Percentiles rank a stretch among this genome's conserved stretches.
phyloP scores from a whole-genome alignment of 768 basidiomycete species.

The Trametopsis cervina region DNA sequence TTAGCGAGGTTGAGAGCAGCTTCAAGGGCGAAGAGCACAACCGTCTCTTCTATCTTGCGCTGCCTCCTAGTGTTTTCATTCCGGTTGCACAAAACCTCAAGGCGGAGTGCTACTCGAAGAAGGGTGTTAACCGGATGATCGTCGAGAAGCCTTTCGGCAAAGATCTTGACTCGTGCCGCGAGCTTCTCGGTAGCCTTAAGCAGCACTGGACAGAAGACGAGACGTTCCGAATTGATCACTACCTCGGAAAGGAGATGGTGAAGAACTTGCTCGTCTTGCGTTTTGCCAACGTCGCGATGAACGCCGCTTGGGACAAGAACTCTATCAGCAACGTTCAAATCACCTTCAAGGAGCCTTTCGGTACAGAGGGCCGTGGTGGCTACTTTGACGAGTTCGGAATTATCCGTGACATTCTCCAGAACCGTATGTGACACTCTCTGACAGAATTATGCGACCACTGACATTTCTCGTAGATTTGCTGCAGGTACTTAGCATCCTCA shows the following conservation, averaged over 20 bases:
- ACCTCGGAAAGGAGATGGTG: conserved; percentile 99
- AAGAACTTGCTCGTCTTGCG: conserved; percentile 95
- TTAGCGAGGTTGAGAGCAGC: conserved; percentile 69
- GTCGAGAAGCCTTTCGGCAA: conserved; percentile 99
- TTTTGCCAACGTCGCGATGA: conserved; percentile 90
- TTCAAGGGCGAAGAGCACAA: conserved; percentile 62
- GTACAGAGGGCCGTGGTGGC: conserved; percentile 99
- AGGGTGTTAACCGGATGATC: conserved; percentile 85
- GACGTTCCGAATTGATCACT: conserved; percentile 99
- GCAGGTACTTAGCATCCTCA: conserved; percentile 89
- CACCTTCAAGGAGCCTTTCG: conserved; percentile 99
- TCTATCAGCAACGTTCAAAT: conserved; percentile 96
- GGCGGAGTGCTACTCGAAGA: conserved; percentile 66
- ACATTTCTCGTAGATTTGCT: conserved; percentile 60
- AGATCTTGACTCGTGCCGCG: conserved; percentile 78
- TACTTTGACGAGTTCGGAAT: conserved; percentile 99
- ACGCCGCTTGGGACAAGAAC: conserved; percentile 91
- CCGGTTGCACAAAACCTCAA: conserved; percentile 80
- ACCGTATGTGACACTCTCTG: conserved; percentile 66
- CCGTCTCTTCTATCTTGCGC: conserved; percentile 94
- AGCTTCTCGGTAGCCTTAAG: conserved; percentile 74
- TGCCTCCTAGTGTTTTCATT: conserved; percentile 95
- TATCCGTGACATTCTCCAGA: conserved; percentile 95
- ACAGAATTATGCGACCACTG: not conserved
- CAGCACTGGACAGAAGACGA: conserved; percentile 92